Base-by-base conservation (phyloP, 2,329 filamentous ascomycete genomes). In the Aspergillus latus region DNA sequence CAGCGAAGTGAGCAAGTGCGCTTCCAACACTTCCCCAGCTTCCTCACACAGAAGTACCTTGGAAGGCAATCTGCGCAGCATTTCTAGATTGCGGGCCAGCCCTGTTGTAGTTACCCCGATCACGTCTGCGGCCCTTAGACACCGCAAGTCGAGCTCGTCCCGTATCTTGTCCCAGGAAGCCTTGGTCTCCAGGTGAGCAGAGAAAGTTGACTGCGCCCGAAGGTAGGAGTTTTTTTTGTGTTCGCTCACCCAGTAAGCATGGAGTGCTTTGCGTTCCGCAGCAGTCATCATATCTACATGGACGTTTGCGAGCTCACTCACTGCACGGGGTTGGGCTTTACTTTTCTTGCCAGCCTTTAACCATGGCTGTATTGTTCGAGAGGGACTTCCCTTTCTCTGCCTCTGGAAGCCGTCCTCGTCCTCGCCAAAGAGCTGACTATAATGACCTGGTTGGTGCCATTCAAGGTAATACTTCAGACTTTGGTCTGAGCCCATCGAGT, bases 91-190 rank as follows among this genome's bases (percentile, higher is more conserved):
- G 21, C 69, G 66, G 3, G 82, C 82, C 0, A 84, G 64, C 0
- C 81, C 82, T 1, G 75, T 76, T 0, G 82, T 84, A 0, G 81
- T 84, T 3, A 83, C 64, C 0, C 82, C 82, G 42, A 85, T 80
- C 5, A 84, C 72, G 49, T 82, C 70, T 0, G 80, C 80, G 16
- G 68, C 62, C 3, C 59, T 40, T 6, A 75, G 62, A 49, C 62
- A 68, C 5, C 70, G 65, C 26, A 69, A 53, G 45, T 68, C 60
- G 5, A 64, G 36, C 42, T 73, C 68, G 37, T 65, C 58, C 15
- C 60, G 58, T 11, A 69, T 56, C 9, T 52, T 61, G 36, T 64
- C 56, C 13, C 54, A 58, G 10, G 56, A 52, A 3, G 30, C 21
- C 39, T 64, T 68, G 8, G 53, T 59, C 5, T 56, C 32, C 4